Base-by-base conservation (phyloP, 331 rosid species). In the Saraca asoca region DNA sequence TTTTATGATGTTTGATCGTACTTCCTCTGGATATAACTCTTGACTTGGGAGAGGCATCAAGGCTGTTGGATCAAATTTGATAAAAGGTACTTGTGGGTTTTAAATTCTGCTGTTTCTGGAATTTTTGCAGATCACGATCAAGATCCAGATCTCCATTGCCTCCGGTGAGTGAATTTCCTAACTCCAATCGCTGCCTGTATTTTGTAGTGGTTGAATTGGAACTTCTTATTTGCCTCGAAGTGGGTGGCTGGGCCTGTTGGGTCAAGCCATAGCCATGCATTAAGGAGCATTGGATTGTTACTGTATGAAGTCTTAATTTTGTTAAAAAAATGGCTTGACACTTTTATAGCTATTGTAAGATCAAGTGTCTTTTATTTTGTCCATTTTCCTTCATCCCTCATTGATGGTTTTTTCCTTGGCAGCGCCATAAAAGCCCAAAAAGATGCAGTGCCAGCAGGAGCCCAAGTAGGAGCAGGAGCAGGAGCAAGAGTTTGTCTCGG, bases 121-220 rank as follows among this genome's bases (percentile, higher is more conserved):
- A 89, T 96, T 95, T 94, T 95, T 95, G 99, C 99, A 95, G 99
- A 94, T 94, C 99, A 46, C 85, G 91, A 46, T 95, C 97, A 78
- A 90, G 97, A 81, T 90, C 96, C 70, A 88, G 85, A 79, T 90
- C 99, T 73, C 97, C 97, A 34, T 56, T 85, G 80, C 96, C 97
- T 60, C 0, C 50, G 62, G 99, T 95, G 79, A 85, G 97, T 87
- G 71, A 50, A 69, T 42, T 66, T 44, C 52, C 44, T 17, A 35
- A 58, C 19, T 46, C 51, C 45, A 11, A 66, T 46, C 70, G 29
- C 70, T 41, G 61, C 18, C 16, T 72, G 49, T 64, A 14, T 8
- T 2, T 54, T 31, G 39, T 38, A 38, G 19, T 37, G 60, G 15
- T 60, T 41, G 50, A 50, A 63, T 56, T 64, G 7, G 43, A 7